Evolutionary conservation across 345 rosid genomes (phyloP).

Genomic region (Pugionium cornutum): DNA sequence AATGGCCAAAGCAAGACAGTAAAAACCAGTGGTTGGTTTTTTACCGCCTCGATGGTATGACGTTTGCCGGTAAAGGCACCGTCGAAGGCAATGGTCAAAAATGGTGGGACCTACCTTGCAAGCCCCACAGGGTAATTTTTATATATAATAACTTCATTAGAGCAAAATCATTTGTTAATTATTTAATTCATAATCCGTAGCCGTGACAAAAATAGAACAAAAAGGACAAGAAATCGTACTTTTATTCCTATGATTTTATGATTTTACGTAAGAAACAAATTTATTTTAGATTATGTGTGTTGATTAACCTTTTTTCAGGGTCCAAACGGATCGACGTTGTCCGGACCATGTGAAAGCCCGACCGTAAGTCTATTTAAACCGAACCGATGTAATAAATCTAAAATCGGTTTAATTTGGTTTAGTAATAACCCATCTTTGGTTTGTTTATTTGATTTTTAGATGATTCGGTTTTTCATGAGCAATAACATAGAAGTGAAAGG

Average conservation of each 20-base stretch:
- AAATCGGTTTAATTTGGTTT: conserved; percentile 3
- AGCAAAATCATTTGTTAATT: not conserved
- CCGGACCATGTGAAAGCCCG: conserved; percentile 86
- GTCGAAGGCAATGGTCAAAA: conserved; percentile 94
- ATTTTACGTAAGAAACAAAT: no score
- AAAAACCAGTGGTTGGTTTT: conserved; percentile 87
- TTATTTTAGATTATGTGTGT: not conserved
- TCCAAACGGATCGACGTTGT: conserved; percentile 54
- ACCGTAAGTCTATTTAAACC: conserved; percentile 51
- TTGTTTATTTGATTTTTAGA: conserved; percentile 39
- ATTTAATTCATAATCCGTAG: no score
- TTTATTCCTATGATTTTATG: not conserved
- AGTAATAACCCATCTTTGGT: not conserved
- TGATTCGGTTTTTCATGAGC: conserved; percentile 96
- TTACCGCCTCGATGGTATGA: conserved; percentile 64
- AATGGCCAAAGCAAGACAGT: conserved; percentile 80
- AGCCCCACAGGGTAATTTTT: conserved; percentile 80
- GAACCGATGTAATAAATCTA: not conserved
- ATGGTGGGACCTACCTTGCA: conserved; percentile 99
- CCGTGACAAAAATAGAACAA: no score
- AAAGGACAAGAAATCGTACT: not conserved
- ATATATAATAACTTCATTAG: no score
- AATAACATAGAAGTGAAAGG: conserved; percentile 70
- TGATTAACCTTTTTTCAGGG: conserved; percentile 49
- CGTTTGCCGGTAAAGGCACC: conserved; percentile 74